Base-by-base conservation (phyloP, 2,329 filamentous ascomycete species). In the Colletotrichum tanaceti region DNA sequence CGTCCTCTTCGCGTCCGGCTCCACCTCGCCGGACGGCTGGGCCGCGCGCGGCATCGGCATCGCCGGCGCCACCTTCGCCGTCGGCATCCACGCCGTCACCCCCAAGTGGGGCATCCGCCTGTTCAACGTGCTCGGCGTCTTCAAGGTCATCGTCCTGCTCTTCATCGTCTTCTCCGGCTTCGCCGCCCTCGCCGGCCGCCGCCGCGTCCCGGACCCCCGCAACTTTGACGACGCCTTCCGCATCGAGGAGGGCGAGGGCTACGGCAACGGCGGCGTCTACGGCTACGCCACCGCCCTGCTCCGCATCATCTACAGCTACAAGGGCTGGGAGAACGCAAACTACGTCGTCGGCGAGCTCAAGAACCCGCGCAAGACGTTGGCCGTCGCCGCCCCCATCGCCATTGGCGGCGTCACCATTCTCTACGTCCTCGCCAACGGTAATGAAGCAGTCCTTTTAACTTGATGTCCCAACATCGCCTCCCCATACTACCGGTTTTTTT, bases 301-400 rank as follows among this genome's bases (percentile, higher is more conserved):
- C 4, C 85, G 85, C 35, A 85, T 89, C 63, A 80, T 89, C 18
- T 89, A 89, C 78, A 87, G 84, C 16, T 90, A 89, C 78, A 87
- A 86, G 72, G 88, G 88, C 4, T 90, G 87, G 87, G 86, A 88
- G 73, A 89, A 89, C 65, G 87, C 87, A 38, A 89, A 89, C 76
- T 89, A 90, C 68, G 87, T 89, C 2, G 77, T 90, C 3, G 80
- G 83, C 68, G 88, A 90, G 73, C 78, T 90, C 41, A 86, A 83
- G 71, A 82, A 85, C 50, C 87, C 87, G 0, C 81, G 79, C 38
- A 83, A 82, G 72, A 89, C 87, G 0, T 80, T 89, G 5, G 74
- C 82, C 1, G 79, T 88, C 58, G 87, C 87, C 0, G 87, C 86
- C 0, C 88, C 87, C 0, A 74, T 90, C 0, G 88, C 87, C 2